These are phyloP conservation scores for Penicillium occitanis DNA, from an alignment of 2,329 filamentous ascomycete species.

Conservation along the genomic window DNA sequence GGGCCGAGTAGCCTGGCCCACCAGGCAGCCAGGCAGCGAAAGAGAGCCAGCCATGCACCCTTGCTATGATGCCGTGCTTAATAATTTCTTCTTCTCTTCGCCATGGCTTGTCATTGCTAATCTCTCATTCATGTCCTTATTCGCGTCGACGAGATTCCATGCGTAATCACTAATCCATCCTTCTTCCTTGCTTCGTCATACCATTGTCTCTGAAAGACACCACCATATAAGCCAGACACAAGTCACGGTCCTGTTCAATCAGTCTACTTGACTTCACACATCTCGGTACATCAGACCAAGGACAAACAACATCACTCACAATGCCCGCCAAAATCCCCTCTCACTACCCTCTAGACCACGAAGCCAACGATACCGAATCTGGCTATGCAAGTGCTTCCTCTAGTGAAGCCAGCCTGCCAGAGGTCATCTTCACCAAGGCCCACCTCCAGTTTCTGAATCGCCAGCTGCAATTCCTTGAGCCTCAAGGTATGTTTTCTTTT, in stretches of 20 bases:
- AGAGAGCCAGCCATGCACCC: background rate
- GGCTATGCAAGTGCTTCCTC: slow-evolving; percentile 67
- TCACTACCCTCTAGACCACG: slow-evolving; percentile 49
- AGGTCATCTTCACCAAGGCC: slow-evolving; percentile 79
- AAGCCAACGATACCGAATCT: slow-evolving; percentile 70
- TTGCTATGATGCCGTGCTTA: slow-evolving; percentile 20
- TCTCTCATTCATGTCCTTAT: background rate
- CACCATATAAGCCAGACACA: background rate
- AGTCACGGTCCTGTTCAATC: background rate
- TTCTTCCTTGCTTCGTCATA: slow-evolving; percentile 1
- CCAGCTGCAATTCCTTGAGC: slow-evolving; percentile 82
- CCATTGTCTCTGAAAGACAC: background rate
- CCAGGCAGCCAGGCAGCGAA: slow-evolving; percentile 10
- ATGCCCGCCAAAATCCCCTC: slow-evolving; percentile 42
- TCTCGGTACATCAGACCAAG: background rate
- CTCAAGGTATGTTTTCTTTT: slow-evolving; percentile 57
- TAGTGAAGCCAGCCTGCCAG: slow-evolving; percentile 64
- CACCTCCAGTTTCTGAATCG: slow-evolving; percentile 90
- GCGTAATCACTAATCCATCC: background rate
- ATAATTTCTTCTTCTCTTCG: slow-evolving; percentile 13
- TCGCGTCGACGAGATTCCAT: slow-evolving; percentile 1
- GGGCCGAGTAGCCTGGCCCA: slow-evolving; percentile 2
- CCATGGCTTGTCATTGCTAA: slow-evolving; percentile 7
- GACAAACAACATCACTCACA: slow-evolving; percentile 16
- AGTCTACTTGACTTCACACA: background rate